A percentile compares a stretch with the other conserved stretches of the same genome.
Evolutionary conservation across 176 grass and related monocot genomes (phyloP).

Genomic region (Dendrocalamus sinicus): DNA sequence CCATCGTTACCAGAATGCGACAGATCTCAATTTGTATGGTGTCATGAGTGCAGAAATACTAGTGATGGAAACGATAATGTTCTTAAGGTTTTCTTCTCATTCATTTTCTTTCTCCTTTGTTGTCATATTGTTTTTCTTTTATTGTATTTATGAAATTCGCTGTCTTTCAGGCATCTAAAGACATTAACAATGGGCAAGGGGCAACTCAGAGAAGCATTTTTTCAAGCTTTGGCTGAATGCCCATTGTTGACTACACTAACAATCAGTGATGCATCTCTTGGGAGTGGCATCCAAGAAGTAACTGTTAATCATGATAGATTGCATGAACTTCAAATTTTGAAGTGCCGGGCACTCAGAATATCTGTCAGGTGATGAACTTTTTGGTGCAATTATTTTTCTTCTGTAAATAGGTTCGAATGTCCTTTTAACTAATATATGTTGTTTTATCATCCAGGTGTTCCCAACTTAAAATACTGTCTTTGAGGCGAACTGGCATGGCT

Average conservation of each 20-base stretch:
- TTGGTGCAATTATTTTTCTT: slow-evolving; percentile 27
- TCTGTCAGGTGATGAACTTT: slow-evolving; percentile 72
- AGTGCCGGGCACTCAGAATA: slow-evolving; percentile 80
- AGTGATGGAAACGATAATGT: slow-evolving; percentile 68
- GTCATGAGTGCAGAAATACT: slow-evolving; percentile 74
- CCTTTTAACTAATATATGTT: slow-evolving; percentile 38
- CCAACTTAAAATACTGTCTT: slow-evolving; percentile 72
- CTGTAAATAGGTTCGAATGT: not conserved
- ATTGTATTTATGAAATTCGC: not conserved
- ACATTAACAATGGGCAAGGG: slow-evolving; percentile 76
- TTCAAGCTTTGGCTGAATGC: slow-evolving; percentile 62
- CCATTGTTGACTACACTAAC: slow-evolving; percentile 69
- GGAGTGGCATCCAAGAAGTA: slow-evolving; percentile 79
- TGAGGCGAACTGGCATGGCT: slow-evolving; percentile 86
- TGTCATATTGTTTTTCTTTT: slow-evolving; percentile 17
- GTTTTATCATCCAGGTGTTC: slow-evolving; percentile 65
- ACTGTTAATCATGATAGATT: slow-evolving; percentile 84
- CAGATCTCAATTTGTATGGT: slow-evolving; percentile 70
- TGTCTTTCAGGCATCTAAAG: slow-evolving; percentile 70
- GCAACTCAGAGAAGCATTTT: slow-evolving; percentile 77
- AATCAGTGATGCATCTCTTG: slow-evolving; percentile 79
- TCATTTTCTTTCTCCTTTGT: slow-evolving; percentile 2
- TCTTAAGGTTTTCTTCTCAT: slow-evolving; percentile 62
- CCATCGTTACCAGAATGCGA: slow-evolving; percentile 72
- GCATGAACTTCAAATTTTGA: slow-evolving; percentile 74